Percentiles rank a stretch among this genome's conserved stretches.
phyloP scores from a whole-genome alignment of 2,329 filamentous ascomycete species.

The Golovinomyces cichoracearum region DNA sequence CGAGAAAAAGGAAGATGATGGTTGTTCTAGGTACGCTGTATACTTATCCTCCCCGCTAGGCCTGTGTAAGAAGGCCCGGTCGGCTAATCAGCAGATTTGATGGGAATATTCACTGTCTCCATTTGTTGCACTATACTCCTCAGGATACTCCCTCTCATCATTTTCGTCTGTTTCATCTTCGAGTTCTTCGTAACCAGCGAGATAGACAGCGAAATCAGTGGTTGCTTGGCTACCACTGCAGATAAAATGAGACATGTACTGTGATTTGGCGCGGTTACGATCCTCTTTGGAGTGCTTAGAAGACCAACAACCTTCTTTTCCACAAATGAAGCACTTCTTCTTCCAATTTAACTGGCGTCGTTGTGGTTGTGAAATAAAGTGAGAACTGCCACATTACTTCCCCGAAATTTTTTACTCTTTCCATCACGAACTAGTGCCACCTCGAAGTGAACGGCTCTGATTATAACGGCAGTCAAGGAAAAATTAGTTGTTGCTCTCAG shows the following conservation, averaged over 20 bases:
- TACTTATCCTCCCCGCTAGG: not conserved
- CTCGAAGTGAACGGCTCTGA: not conserved
- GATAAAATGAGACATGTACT: not conserved
- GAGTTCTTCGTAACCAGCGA: not conserved
- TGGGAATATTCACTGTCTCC: not conserved
- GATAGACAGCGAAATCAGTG: not conserved
- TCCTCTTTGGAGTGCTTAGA: not conserved
- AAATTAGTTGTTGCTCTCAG: not conserved
- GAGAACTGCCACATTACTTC: not conserved
- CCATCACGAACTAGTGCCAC: not conserved
- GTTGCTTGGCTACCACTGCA: not conserved
- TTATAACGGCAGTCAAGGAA: not conserved
- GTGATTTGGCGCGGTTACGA: not conserved
- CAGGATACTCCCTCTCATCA: not conserved
- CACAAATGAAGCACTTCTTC: not conserved
- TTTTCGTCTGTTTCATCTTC: not conserved
- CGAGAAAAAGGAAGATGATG: not conserved
- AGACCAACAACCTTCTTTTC: slow-evolving; percentile 1
- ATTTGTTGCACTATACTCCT: not conserved
- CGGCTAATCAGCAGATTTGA: not conserved
- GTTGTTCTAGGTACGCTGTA: not conserved
- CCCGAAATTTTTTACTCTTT: not conserved
- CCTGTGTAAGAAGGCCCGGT: not conserved
- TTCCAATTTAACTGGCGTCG: not conserved
- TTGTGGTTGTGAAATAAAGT: not conserved